Conservation (phyloP, 73 alveolate species). For the Uronychia setigera region DNA sequence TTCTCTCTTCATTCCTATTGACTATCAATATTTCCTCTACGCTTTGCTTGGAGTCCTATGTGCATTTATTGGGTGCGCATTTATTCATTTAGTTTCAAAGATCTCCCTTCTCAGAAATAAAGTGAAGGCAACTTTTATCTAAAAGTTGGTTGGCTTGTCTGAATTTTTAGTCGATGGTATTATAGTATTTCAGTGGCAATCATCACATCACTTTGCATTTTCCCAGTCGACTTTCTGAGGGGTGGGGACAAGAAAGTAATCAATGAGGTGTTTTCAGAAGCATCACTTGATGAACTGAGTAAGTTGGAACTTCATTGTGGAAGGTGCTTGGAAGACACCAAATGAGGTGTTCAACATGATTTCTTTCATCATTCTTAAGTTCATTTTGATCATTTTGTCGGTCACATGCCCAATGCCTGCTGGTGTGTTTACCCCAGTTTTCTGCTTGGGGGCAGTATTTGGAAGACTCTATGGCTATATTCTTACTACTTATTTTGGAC, state of each 20-base stretch:
- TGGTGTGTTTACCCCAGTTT: slow-evolving; percentile 89
- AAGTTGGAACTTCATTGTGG: slow-evolving; percentile 4
- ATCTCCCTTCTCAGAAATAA: slow-evolving; percentile 13
- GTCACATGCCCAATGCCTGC: slow-evolving; percentile 84
- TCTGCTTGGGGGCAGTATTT: slow-evolving; percentile 81
- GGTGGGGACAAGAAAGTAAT: slow-evolving; percentile 20
- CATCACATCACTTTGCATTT: slow-evolving; percentile 3
- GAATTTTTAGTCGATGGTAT: slow-evolving; percentile 14
- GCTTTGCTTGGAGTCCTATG: slow-evolving; percentile 61
- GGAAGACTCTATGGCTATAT: slow-evolving; percentile 88
- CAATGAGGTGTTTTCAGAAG: slow-evolving; percentile 9
- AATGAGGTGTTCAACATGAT: slow-evolving; percentile 1
- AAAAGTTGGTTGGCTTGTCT: background rate
- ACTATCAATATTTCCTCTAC: slow-evolving; percentile 63
- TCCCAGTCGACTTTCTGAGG: slow-evolving; percentile 13
- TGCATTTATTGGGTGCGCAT: slow-evolving; percentile 62
- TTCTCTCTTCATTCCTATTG: slow-evolving; percentile 28
- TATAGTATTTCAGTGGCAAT: slow-evolving; percentile 16
- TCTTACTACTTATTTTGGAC: slow-evolving; percentile 53
- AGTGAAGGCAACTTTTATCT: slow-evolving; percentile 4
- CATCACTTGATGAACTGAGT: slow-evolving; percentile 1
- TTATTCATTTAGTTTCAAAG: slow-evolving; percentile 18
- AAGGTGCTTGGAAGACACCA: slow-evolving; percentile 24
- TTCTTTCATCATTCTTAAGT: slow-evolving; percentile 9
- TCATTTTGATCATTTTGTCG: slow-evolving; percentile 34